These are phyloP conservation scores for Nemania serpens DNA, from an alignment of 2,329 filamentous ascomycete genomes.

Conservation along the genomic window DNA sequence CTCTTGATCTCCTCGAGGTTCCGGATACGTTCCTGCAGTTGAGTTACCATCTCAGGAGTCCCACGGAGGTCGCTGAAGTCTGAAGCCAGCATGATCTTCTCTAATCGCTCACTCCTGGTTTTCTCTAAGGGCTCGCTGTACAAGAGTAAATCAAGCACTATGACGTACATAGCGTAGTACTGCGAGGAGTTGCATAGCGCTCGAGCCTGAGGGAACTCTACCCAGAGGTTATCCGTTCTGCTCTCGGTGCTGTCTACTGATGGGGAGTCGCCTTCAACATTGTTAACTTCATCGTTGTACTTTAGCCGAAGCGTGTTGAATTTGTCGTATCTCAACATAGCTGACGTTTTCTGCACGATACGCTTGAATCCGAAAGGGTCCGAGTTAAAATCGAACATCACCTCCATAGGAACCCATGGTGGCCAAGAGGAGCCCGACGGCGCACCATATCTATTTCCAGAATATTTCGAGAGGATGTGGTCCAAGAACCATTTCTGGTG, in stretches of 20 bases:
- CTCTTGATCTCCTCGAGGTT: constrained; percentile 96
- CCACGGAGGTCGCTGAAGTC: constrained; percentile 97
- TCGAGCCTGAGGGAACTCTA: constrained; percentile 91
- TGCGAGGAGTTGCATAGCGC: constrained; percentile 97
- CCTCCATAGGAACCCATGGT: constrained; percentile 96
- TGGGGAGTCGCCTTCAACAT: constrained; percentile 58
- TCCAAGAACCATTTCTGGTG: constrained; percentile 88
- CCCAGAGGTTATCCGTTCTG: constrained; percentile 94
- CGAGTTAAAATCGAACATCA: constrained; percentile 94
- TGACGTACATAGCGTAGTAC: constrained; percentile 98
- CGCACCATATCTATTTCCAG: constrained; percentile 89
- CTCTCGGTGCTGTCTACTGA: constrained; percentile 66
- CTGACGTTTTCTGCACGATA: constrained; percentile 95
- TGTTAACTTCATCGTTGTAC: constrained; percentile 90
- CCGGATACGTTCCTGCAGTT: constrained; percentile 87
- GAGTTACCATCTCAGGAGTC: constrained; percentile 89
- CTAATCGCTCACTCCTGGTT: constrained; percentile 90
- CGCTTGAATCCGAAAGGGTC: constrained; percentile 98
- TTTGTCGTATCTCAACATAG: constrained; percentile 93
- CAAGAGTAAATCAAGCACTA: constrained; percentile 91
- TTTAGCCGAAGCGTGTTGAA: constrained; percentile 97
- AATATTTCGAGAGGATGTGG: constrained; percentile 88
- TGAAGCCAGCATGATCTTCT: constrained; percentile 98
- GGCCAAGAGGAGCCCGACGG: constrained; percentile 88
- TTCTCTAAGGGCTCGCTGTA: constrained; percentile 97